Evolutionary conservation across 345 rosid species (phyloP).

Genomic region (Populus nigra): DNA sequence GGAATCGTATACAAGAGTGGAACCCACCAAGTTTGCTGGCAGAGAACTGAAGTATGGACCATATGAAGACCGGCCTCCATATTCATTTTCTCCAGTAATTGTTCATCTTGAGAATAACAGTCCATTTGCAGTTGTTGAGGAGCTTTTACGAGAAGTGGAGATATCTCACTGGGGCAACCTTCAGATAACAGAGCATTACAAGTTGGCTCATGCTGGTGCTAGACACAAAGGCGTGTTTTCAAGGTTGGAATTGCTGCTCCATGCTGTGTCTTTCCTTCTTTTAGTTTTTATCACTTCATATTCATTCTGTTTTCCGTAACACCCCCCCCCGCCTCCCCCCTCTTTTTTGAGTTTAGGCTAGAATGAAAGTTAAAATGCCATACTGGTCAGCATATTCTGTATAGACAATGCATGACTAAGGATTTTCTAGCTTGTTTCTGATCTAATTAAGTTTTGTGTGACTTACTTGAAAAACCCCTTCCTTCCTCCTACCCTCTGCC

Average conservation of each 20-base stretch:
- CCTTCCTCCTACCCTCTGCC: no score
- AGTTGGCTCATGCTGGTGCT: constrained; percentile 89
- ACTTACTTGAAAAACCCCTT: no score
- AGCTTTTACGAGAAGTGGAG: constrained; percentile 89
- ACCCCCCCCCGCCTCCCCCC: background rate
- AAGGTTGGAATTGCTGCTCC: constrained; percentile 49
- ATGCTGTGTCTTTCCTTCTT: background rate
- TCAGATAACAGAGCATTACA: constrained; percentile 85
- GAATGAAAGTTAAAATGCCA: background rate
- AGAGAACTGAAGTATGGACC: constrained; percentile 90
- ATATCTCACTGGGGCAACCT: constrained; percentile 98
- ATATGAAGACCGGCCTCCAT: constrained; percentile 66
- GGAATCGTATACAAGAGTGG: constrained; percentile 83
- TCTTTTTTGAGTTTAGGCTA: background rate
- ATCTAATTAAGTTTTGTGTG: background rate
- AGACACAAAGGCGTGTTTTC: constrained; percentile 94
- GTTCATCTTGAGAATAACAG: constrained; percentile 90
- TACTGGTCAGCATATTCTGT: background rate
- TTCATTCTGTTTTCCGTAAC: background rate
- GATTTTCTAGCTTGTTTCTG: background rate
- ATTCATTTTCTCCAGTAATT: constrained; percentile 69
- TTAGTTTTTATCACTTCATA: background rate
- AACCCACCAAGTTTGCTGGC: constrained; percentile 72
- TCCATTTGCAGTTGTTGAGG: constrained; percentile 98
- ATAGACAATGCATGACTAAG: background rate